Percentiles rank a stretch among this genome's conserved stretches.
These are phyloP conservation scores for Ophiostoma australiae DNA, from an alignment of 2,329 filamentous ascomycete species.

Conservation along the genomic window DNA sequence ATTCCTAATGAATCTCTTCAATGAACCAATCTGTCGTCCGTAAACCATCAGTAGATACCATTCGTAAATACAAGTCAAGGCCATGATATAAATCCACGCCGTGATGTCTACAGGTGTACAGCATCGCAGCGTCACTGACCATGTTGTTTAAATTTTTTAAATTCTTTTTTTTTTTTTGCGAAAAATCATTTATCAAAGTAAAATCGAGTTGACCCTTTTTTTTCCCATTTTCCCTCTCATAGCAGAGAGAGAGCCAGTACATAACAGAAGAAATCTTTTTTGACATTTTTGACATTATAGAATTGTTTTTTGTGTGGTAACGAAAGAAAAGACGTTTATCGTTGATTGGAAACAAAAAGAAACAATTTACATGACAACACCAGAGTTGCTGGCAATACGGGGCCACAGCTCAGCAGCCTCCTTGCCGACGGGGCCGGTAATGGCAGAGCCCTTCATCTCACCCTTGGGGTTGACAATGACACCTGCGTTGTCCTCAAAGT, in stretches of 20 bases:
- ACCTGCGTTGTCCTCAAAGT: conserved; percentile 99
- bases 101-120: no score
- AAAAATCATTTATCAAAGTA: conserved; percentile 9
- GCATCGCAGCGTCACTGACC: background rate
- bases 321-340: background rate
- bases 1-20: background rate
- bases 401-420: conserved; percentile 99
- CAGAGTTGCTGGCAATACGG: conserved; percentile 99
- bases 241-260: background rate
- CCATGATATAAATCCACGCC: background rate
- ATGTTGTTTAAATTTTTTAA: background rate
- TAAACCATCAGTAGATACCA: background rate
- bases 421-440: conserved; percentile 98
- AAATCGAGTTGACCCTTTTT: conserved; percentile 17
- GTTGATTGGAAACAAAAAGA: background rate
- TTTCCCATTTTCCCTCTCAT: conserved; percentile 11
- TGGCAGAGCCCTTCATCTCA: conserved; percentile 99
- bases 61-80: no score
- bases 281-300: background rate
- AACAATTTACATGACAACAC: conserved; percentile 93
- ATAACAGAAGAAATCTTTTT: conserved; percentile 4
- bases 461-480: conserved; percentile 99
- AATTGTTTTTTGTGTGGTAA: background rate
- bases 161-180: conserved; percentile 22
- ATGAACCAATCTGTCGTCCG: background rate